A percentile compares a stretch with the other conserved stretches of the same genome.
Evolutionary conservation across 1,284 basidiomycete genomes (phyloP).

Genomic region (Flammula alnicola): DNA sequence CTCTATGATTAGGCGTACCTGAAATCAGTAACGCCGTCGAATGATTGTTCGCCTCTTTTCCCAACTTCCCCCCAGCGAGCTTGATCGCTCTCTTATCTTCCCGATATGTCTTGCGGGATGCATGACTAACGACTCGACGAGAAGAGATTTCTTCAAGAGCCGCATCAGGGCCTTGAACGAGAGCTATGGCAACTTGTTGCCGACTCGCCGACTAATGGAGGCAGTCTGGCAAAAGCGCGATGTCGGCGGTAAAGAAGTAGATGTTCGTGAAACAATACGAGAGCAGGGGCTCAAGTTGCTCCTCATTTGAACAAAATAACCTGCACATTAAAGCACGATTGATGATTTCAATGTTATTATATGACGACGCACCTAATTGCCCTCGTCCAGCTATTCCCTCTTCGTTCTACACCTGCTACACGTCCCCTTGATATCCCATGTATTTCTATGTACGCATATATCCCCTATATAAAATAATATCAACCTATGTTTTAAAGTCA

Average conservation of each 20-base stretch:
- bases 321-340: constrained; percentile 8
- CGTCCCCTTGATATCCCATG: background rate
- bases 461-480: constrained; percentile 4
- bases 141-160: constrained; percentile 63
- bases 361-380: constrained; percentile 25
- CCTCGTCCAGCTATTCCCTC: constrained; percentile 10
- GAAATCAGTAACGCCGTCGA: constrained; percentile 67
- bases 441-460: constrained; percentile 6
- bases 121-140: constrained; percentile 66
- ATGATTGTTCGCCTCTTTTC: constrained; percentile 56
- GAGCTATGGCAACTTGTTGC: constrained; percentile 64
- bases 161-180: constrained; percentile 60
- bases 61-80: constrained; percentile 56
- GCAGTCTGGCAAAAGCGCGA: constrained; percentile 71
- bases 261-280: constrained; percentile 66
- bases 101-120: constrained; percentile 74
- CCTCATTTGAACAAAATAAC: constrained; percentile 48
- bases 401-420: constrained; percentile 3
- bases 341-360: constrained; percentile 16
- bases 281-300: constrained; percentile 58
- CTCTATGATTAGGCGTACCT: constrained; percentile 58
- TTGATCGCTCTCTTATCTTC: constrained; percentile 71
- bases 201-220: constrained; percentile 65
- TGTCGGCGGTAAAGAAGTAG: constrained; percentile 52
- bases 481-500: background rate